Base-by-base conservation (phyloP, 2,329 filamentous ascomycete species). In the Monosporascus sp. region DNA sequence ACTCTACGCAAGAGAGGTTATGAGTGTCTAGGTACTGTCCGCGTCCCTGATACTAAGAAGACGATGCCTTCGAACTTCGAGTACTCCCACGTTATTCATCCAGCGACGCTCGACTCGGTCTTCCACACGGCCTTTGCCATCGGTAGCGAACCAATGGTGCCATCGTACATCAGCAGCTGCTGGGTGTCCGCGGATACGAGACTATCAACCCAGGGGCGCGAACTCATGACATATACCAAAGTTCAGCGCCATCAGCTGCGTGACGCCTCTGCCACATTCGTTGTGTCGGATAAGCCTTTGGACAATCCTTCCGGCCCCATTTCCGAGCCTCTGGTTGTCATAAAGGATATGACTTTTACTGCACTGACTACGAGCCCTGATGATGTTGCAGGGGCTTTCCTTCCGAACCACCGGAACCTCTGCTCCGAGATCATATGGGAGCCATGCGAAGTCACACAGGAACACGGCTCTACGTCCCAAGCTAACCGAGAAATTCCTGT, bases 31-130 rank as follows among this genome's bases (percentile, higher is more conserved):
- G 70, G 68, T 49, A 68, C 64, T 3, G 62, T 81, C 5, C 61
- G 64, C 7, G 67, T 80, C 5, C 75, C 78, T 0, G 72, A 81
- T 56, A 83, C 79, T 2, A 75, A 67, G 57, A 67, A 73, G 3
- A 72, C 68, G 45, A 83, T 83, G 80, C 80, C 80, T 0, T 69
- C 69, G 39, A 65, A 72, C 15, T 81, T 76, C 50, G 80, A 83
- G 60, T 82, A 75, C 54, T 69, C 74, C 3, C 78, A 82, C 56
- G 52, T 82, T 5, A 73, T 84, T n/a, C 81, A 84, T 56, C 81
- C 81, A 0, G 74, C 77, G 4, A 82, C 80, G 0, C 68, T 84
- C 14, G 81, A 84, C 57, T 67, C 76, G 3, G 75, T 83, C 63
- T 75, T 84, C 24, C 81, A 84, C 51, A 72, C 73, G 0, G 68